Evolutionary conservation across 1,284 basidiomycete genomes (phyloP).

Genomic region (Schizophyllum commune): DNA sequence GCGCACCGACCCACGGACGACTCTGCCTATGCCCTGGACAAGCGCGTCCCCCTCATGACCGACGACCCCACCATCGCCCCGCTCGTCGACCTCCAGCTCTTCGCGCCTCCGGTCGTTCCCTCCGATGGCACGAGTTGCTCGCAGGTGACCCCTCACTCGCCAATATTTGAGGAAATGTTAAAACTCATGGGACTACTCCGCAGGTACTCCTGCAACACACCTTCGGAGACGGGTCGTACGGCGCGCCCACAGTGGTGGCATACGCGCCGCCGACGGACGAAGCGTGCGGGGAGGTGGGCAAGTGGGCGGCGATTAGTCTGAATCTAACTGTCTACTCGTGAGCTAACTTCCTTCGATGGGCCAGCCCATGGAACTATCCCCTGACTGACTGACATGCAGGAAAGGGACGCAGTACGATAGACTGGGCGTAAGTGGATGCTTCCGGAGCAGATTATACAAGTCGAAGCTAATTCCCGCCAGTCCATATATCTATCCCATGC

Average conservation of each 20-base stretch:
- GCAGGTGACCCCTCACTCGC: no score
- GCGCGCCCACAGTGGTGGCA: conserved; percentile 25
- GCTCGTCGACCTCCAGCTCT: conserved; percentile 33
- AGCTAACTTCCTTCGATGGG: conserved; percentile 5
- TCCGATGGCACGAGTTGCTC: conserved; percentile 24
- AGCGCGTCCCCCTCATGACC: conserved; percentile 27
- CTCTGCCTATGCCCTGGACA: conserved; percentile 15
- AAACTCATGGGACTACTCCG: no score
- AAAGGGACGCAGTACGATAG: conserved; percentile 36
- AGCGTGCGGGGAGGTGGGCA: conserved; percentile 26
- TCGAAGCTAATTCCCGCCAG: neutral
- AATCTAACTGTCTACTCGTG: conserved; percentile 32
- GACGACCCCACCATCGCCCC: conserved; percentile 26
- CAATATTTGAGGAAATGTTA: no score
- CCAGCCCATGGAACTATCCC: no score
- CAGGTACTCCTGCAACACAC: neutral
- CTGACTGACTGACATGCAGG: conserved; percentile 7
- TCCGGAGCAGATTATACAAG: neutral
- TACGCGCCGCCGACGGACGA: conserved; percentile 28
- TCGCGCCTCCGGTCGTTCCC: conserved; percentile 31
- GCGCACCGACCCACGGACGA: conserved; percentile 7
- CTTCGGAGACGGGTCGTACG: conserved; percentile 16
- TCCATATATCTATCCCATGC: conserved; percentile 29
- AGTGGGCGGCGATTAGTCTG: conserved; percentile 30
- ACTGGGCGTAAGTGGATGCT: conserved; percentile 19